Percentiles rank a stretch among this genome's conserved stretches.
These are phyloP conservation scores for Barbarea vulgaris DNA, from an alignment of 345 rosid genomes.

Conservation along the genomic window DNA sequence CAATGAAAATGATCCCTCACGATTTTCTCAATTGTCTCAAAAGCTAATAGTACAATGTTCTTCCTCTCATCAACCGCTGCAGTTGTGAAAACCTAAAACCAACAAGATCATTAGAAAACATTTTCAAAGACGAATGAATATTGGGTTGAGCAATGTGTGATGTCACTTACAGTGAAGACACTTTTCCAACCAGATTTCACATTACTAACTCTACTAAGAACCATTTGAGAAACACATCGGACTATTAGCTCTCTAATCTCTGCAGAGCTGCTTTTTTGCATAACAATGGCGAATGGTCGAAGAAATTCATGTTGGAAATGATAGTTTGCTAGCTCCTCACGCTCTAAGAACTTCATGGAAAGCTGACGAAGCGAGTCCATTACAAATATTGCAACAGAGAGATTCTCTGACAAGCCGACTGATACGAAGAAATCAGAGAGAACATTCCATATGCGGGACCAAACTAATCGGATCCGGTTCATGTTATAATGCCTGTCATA, in stretches of 20 bases:
- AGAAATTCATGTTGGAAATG: constrained; percentile 96
- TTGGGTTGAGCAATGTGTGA: not conserved
- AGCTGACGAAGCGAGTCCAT: constrained; percentile 99
- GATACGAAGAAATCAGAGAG: constrained; percentile 94
- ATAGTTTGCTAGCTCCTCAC: constrained; percentile 95
- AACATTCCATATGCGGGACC: constrained; percentile 97
- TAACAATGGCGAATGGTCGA: constrained; percentile 86
- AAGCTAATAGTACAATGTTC: constrained; percentile 84
- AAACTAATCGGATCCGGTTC: constrained; percentile 92
- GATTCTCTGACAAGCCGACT: constrained; percentile 94
- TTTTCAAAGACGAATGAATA: not conserved
- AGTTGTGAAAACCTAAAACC: constrained; percentile 67
- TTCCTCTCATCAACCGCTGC: constrained; percentile 90
- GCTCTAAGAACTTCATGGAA: constrained; percentile 95
- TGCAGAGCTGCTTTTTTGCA: constrained; percentile 82
- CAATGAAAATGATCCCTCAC: constrained; percentile 88
- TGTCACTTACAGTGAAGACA: constrained; percentile 72
- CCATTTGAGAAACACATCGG: constrained; percentile 97
- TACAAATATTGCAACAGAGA: constrained; percentile 94
- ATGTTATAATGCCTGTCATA: constrained; percentile 94
- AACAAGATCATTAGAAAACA: constrained; percentile 26
- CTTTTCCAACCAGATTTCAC: constrained; percentile 99
- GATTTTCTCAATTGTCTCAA: constrained; percentile 90
- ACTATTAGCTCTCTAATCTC: constrained; percentile 91
- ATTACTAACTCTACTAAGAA: constrained; percentile 81